Evolutionary conservation across 2,329 filamentous ascomycete genomes (phyloP).

Genomic region (Aspergillus brasiliensis): DNA sequence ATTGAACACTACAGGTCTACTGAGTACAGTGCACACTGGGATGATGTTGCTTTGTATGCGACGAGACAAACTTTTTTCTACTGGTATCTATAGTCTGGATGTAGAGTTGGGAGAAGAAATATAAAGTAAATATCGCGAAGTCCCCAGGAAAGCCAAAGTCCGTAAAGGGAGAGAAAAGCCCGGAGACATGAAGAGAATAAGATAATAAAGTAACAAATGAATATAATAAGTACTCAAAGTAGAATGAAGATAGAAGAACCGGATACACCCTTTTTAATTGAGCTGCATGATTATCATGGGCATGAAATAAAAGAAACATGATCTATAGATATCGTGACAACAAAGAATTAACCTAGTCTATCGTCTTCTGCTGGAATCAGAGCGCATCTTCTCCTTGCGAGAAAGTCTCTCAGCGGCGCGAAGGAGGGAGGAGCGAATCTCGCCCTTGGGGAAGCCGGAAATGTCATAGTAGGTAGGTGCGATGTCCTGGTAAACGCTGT

Average conservation of each 20-base stretch:
- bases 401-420: conserved; percentile 58
- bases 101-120: not conserved
- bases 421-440: conserved; percentile 70
- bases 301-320: conserved; percentile 1
- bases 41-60: too few species aligned
- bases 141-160: not conserved
- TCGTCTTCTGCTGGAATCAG: conserved; percentile 36
- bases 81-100: not conserved
- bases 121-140: not conserved
- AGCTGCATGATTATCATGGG: conserved; percentile 7
- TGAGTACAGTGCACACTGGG: not conserved
- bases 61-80: not conserved
- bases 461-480: conserved; percentile 92
- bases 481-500: conserved; percentile 67
- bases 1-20: too few species aligned
- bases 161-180: not conserved
- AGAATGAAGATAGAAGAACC: not conserved
- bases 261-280: conserved; percentile 3
- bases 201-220: not conserved
- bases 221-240: not conserved
- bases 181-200: not conserved
- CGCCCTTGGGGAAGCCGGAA: conserved; percentile 76
- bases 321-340: conserved; percentile 8
- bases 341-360: conserved; percentile 23
- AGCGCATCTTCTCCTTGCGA: conserved; percentile 55